Conservation (phyloP, 2,329 filamentous ascomycete species). For the Colletotrichum theobromicola region DNA sequence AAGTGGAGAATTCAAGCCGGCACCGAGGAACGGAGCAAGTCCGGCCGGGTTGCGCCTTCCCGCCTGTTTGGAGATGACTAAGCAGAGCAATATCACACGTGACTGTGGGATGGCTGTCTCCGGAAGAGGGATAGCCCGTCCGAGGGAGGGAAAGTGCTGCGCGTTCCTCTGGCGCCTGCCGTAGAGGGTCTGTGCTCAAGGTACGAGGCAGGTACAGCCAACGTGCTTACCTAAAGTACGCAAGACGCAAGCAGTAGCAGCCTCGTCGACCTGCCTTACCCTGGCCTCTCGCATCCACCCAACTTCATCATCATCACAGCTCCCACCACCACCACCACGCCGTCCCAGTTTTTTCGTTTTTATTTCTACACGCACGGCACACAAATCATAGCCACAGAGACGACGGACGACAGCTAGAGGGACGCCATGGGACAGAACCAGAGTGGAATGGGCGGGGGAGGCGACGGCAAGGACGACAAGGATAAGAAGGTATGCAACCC, state of each 20-base stretch:
- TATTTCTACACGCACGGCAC: neutral
- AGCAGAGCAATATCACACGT: neutral
- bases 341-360: neutral
- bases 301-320: slow-evolving; percentile 17
- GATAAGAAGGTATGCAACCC: slow-evolving; percentile 81
- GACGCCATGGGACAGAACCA: slow-evolving; percentile 72
- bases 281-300: slow-evolving; percentile 30
- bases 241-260: slow-evolving; percentile 19
- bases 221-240: slow-evolving; percentile 13
- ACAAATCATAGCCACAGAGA: neutral
- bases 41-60: neutral
- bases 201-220: neutral
- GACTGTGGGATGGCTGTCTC: accelerated
- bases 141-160: slow-evolving; percentile 20
- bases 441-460: slow-evolving; percentile 82
- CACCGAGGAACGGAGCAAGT: neutral
- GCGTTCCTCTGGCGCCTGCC: slow-evolving; percentile 52
- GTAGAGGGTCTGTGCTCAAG: slow-evolving; percentile 9
- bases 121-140: neutral
- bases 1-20: neutral
- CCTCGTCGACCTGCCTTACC: slow-evolving; percentile 27
- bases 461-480: slow-evolving; percentile 82
- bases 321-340: neutral
- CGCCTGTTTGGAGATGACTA: neutral
- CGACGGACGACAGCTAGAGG: slow-evolving; percentile 50